phyloP scores from a whole-genome alignment of 441 rosid genomes.

The Jatropha podagrica region DNA sequence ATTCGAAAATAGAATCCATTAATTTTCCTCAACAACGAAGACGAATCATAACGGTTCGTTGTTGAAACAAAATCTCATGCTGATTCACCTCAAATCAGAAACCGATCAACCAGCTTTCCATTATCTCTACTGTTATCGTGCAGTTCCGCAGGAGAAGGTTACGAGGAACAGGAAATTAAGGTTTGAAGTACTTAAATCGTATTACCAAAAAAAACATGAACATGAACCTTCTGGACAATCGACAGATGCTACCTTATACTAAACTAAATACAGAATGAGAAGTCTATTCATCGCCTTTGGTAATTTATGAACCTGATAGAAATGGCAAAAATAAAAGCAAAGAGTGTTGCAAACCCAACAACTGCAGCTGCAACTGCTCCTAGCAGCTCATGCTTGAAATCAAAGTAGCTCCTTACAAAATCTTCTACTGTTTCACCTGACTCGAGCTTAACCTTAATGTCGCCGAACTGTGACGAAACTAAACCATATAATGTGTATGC shows the following conservation, averaged over 20 bases:
- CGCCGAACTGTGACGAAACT: conserved; percentile 43
- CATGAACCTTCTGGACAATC: no score
- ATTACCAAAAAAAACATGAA: no score
- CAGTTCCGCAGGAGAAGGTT: no score
- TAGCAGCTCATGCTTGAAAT: conserved; percentile 40
- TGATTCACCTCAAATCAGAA: no score
- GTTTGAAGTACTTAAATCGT: no score
- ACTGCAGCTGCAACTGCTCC: conserved; percentile 38
- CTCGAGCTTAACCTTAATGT: conserved; percentile 19
- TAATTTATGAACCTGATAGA: conserved; percentile 36
- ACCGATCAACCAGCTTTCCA: no score
- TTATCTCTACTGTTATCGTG: no score
- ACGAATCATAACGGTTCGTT: no score
- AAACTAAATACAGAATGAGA: background rate
- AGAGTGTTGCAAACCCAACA: conserved; percentile 34
- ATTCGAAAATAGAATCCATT: no score
- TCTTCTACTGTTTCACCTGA: conserved; percentile 28
- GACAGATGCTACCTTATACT: background rate
- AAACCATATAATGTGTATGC: conserved; percentile 47
- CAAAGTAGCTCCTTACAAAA: conserved; percentile 31
- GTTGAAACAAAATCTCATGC: no score
- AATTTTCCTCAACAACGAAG: no score
- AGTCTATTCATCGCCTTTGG: conserved; percentile 29
- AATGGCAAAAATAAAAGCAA: conserved; percentile 35
- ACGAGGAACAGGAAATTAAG: no score